Evolutionary conservation across 352 stramenopile species (phyloP).

Genomic region (Phytopythium aichiense): DNA sequence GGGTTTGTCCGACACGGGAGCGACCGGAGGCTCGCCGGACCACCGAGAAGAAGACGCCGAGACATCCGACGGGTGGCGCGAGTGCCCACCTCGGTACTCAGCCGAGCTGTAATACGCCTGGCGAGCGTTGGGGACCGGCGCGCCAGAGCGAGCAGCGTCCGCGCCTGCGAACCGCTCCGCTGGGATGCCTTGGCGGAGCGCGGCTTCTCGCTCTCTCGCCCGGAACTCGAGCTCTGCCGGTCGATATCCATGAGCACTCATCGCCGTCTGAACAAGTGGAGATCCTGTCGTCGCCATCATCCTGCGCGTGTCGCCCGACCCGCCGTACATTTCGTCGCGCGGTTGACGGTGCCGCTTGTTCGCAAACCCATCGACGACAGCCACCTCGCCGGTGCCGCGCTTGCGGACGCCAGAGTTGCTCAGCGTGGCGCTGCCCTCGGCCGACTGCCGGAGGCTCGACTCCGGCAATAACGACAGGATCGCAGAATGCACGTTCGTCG

Average conservation of each 20-base stretch:
- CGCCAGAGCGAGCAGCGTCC: not conserved
- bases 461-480: constrained; percentile 69
- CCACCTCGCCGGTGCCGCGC: constrained; percentile 19
- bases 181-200: constrained; percentile 6
- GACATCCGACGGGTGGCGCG: constrained; percentile 15
- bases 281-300: not conserved
- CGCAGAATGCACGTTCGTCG: constrained; percentile 61
- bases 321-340: constrained; percentile 16
- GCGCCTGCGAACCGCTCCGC: not conserved
- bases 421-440: not conserved
- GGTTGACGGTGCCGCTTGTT: constrained; percentile 25
- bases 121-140: not conserved
- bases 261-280: not conserved
- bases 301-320: not conserved
- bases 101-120: constrained; percentile 3
- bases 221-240: constrained; percentile 11
- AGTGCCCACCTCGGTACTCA: constrained; percentile 1
- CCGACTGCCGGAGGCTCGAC: constrained; percentile 1
- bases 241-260: constrained; percentile 7
- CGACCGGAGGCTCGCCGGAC: constrained; percentile 9
- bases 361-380: constrained; percentile 15
- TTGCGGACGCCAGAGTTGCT: constrained; percentile 12
- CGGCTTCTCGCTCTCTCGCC: constrained; percentile 14
- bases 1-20: constrained; percentile 12
- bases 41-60: constrained; percentile 22